Percentiles rank a stretch among this genome's conserved stretches.
These are phyloP conservation scores for Colletotrichum sp. DNA, from an alignment of 2,329 filamentous ascomycete species.

Conservation along the genomic window DNA sequence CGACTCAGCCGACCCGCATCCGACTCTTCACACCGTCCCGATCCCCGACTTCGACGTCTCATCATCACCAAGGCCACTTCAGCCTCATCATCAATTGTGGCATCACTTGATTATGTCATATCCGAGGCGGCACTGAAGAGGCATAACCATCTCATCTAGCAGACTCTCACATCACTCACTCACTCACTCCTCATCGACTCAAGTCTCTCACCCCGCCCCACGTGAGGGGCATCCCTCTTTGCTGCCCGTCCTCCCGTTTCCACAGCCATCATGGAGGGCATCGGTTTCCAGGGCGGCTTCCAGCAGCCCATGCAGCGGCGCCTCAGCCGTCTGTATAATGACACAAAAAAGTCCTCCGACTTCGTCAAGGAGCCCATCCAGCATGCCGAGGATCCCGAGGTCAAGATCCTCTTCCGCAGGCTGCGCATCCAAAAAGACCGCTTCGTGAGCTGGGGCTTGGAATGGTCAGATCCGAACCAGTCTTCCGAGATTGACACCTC, in stretches of 20 bases:
- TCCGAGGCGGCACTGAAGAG: background rate
- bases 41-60: background rate
- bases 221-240: slow-evolving; percentile 13
- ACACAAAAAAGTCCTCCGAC: slow-evolving; percentile 80
- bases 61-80: background rate
- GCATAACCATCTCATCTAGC: background rate
- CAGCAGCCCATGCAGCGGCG: slow-evolving; percentile 65
- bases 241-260: background rate
- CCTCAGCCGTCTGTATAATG: slow-evolving; percentile 77
- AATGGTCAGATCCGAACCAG: slow-evolving; percentile 77
- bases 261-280: slow-evolving; percentile 50
- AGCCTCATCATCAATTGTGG: background rate
- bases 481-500: slow-evolving; percentile 74
- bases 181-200: background rate
- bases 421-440: slow-evolving; percentile 82
- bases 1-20: background rate
- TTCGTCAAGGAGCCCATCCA: slow-evolving; percentile 71
- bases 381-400: slow-evolving; percentile 70
- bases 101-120: background rate
- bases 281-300: slow-evolving; percentile 56
- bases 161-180: background rate
- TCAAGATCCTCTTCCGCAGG: slow-evolving; percentile 75
- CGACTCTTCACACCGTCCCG: slow-evolving; percentile 3
- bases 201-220: background rate
- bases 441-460: slow-evolving; percentile 78